Percentiles rank a stretch among this genome's conserved stretches.
Conservation (phyloP, 768 basidiomycete species). For the Coprinellus micaceus region DNA sequence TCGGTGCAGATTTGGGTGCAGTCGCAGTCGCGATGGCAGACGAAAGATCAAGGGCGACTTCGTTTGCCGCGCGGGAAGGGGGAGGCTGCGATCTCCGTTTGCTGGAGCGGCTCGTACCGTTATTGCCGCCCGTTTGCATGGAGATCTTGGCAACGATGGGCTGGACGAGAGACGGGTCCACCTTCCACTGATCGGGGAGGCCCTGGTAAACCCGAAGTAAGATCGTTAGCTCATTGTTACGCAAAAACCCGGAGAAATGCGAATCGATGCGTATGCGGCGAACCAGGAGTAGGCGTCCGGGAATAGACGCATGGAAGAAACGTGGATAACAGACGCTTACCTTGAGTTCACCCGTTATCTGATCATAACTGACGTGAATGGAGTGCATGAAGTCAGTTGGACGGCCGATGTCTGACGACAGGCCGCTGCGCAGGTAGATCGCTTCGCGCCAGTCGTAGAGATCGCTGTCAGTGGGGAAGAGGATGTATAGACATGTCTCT, state of each 20-base stretch:
- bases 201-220: constrained; percentile 8
- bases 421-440: constrained; percentile 24
- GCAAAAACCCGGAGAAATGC: neutral
- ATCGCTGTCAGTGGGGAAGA: constrained; percentile 26
- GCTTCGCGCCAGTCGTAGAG: constrained; percentile 30
- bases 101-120: neutral
- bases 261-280: neutral
- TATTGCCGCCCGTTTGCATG: constrained; percentile 4
- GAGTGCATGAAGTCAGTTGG: constrained; percentile 32
- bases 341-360: constrained; percentile 25
- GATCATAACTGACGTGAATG: constrained; percentile 31
- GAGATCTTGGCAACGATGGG: constrained; percentile 7
- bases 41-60: neutral
- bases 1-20: neutral
- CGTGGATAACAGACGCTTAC: constrained; percentile 1
- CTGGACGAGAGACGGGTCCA: neutral
- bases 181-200: constrained; percentile 21
- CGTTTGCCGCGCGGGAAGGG: neutral
- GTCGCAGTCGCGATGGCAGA: neutral
- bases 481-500: constrained; percentile 25
- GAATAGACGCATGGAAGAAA: neutral
- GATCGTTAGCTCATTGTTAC: neutral
- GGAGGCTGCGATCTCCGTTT: constrained; percentile 8
- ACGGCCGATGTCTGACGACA: constrained; percentile 25
- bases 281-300: neutral